phyloP scores from a whole-genome alignment of 2,329 filamentous ascomycete species.

The Penicillium sp. region DNA sequence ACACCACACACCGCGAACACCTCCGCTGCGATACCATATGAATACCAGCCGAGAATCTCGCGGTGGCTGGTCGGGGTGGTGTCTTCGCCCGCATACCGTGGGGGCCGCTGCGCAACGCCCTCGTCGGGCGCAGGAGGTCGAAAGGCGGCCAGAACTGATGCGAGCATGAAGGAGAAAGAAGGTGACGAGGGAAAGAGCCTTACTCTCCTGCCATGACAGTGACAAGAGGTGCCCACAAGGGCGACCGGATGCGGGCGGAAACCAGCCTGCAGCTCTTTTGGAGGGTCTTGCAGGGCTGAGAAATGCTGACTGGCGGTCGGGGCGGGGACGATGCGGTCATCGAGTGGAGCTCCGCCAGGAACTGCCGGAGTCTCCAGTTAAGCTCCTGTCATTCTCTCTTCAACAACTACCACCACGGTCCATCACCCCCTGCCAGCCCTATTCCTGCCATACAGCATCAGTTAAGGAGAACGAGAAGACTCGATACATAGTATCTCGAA shows the following conservation, averaged over 20 bases:
- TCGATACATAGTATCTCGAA: background rate
- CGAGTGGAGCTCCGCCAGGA: background rate
- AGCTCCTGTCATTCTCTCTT: too few species aligned
- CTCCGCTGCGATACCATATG: constrained; percentile 91
- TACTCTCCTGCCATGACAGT: background rate
- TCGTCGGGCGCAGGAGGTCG: constrained; percentile 22
- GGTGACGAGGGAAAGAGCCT: constrained; percentile 6
- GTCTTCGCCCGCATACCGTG: constrained; percentile 78
- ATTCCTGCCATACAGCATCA: too few species aligned
- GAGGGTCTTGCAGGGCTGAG: background rate
- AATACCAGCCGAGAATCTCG: constrained; percentile 88
- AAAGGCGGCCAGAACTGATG: constrained; percentile 25
- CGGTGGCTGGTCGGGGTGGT: constrained; percentile 77
- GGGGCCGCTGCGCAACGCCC: constrained; percentile 35
- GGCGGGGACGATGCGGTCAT: constrained; percentile 6
- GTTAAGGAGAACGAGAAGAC: too few species aligned
- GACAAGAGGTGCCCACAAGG: background rate
- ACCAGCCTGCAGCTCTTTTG: background rate
- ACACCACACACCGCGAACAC: constrained; percentile 88
- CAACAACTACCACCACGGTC: too few species aligned
- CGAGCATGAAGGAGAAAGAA: constrained; percentile 26
- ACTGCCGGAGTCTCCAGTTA: background rate
- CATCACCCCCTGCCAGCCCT: too few species aligned
- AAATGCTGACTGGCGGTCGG: background rate
- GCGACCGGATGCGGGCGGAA: constrained; percentile 24